Percentiles rank a stretch among this genome's conserved stretches.
phyloP scores from a whole-genome alignment of 176 grass and related monocot species.

The Coix lacrymajobi region DNA sequence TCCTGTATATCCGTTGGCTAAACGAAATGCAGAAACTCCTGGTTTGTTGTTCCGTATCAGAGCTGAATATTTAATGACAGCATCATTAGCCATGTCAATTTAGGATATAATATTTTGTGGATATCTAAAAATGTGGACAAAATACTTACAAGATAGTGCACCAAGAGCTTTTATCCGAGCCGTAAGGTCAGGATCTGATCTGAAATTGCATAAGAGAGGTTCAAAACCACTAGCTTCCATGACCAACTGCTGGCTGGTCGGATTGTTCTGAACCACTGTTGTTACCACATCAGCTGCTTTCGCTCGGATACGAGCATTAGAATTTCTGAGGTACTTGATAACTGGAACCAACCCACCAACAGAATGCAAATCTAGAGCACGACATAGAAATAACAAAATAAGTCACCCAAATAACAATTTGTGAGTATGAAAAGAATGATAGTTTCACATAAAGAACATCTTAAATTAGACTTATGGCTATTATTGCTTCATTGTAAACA shows the following conservation, averaged over 20 bases:
- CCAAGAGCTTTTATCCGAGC: conserved; percentile 86
- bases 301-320: conserved; percentile 73
- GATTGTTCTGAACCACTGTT: conserved; percentile 95
- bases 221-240: conserved; percentile 97
- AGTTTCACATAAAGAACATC: background rate
- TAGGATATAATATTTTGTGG: background rate
- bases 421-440: background rate
- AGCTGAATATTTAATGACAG: conserved; percentile 43
- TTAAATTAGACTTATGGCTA: background rate
- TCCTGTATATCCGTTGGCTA: conserved; percentile 77
- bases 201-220: conserved; percentile 79
- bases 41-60: conserved; percentile 83
- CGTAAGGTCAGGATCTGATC: conserved; percentile 77
- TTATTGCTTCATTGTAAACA: background rate
- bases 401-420: background rate
- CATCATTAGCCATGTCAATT: conserved; percentile 17
- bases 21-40: conserved; percentile 68
- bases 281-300: conserved; percentile 88
- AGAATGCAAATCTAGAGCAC: conserved; percentile 66
- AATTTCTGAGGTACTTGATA: conserved; percentile 72
- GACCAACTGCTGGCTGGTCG: conserved; percentile 79
- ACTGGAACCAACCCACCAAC: conserved; percentile 89
- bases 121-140: conserved; percentile 2
- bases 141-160: conserved; percentile 77
- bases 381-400: background rate